Conservation (phyloP, 2,329 filamentous ascomycete species). For the Pseudocercospora musae region DNA sequence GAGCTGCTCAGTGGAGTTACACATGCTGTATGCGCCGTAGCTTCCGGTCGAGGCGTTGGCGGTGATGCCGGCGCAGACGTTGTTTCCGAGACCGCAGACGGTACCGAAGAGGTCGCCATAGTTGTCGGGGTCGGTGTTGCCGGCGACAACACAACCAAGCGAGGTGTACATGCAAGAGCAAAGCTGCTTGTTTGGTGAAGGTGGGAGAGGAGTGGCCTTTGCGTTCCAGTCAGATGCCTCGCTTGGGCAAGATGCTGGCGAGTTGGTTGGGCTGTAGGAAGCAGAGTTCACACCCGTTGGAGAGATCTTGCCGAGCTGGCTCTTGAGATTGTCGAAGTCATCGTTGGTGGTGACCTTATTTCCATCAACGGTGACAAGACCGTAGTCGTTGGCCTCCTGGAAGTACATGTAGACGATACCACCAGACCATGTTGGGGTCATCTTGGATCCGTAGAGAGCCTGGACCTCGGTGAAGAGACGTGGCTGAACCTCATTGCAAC, state of each 20-base stretch:
- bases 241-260: slow-evolving; percentile 67
- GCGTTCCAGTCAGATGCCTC: slow-evolving; percentile 66
- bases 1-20: slow-evolving; percentile 66
- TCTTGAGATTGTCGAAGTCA: slow-evolving; percentile 72
- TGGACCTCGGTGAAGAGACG: slow-evolving; percentile 83
- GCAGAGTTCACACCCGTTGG: slow-evolving; percentile 64
- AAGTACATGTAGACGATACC: slow-evolving; percentile 99
- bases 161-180: slow-evolving; percentile 83
- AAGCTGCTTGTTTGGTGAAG: slow-evolving; percentile 71
- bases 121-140: slow-evolving; percentile 54
- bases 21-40: slow-evolving; percentile 79
- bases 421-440: slow-evolving; percentile 86
- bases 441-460: slow-evolving; percentile 73
- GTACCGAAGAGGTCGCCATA: slow-evolving; percentile 69
- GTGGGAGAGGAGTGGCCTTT: slow-evolving; percentile 66
- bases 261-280: slow-evolving; percentile 72
- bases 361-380: slow-evolving; percentile 64
- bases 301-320: slow-evolving; percentile 63
- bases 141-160: slow-evolving; percentile 66
- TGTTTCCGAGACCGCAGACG: slow-evolving; percentile 60
- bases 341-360: slow-evolving; percentile 62
- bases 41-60: slow-evolving; percentile 64
- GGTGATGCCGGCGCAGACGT: slow-evolving; percentile 65
- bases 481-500: slow-evolving; percentile 73
- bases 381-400: slow-evolving; percentile 86